Conservation (phyloP, 768 basidiomycete genomes). For the Mrakia gelida region DNA sequence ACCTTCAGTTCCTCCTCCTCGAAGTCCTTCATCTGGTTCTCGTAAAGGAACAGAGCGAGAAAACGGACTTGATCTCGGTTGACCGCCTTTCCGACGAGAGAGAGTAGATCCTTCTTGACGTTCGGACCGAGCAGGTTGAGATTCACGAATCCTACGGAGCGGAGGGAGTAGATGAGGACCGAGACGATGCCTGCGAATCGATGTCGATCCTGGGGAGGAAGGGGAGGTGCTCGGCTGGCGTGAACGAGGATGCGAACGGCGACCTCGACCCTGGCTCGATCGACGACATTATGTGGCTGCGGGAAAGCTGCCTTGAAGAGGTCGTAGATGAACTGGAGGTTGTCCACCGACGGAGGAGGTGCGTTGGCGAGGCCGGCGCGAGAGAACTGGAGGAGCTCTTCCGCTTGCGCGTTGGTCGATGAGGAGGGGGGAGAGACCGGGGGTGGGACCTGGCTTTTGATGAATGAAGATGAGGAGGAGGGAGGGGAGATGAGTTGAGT, state of each 20-base stretch:
- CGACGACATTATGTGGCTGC: not conserved
- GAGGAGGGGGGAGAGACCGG: not conserved
- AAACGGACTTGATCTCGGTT: not conserved
- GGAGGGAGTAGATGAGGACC: not conserved
- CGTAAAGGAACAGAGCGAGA: not conserved
- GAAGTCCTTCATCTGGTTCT: not conserved
- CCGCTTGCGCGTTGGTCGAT: not conserved
- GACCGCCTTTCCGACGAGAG: not conserved
- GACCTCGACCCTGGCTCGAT: not conserved
- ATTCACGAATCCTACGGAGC: not conserved
- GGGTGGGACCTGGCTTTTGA: not conserved
- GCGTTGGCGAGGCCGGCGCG: constrained; percentile 40
- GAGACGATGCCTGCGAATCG: not conserved
- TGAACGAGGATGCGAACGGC: not conserved
- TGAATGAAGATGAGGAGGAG: not conserved
- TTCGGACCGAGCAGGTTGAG: not conserved
- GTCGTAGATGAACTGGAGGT: not conserved
- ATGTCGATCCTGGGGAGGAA: not conserved
- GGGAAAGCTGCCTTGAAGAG: not conserved
- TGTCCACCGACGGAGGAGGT: constrained; percentile 8
- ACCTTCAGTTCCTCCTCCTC: not conserved
- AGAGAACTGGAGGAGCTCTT: constrained; percentile 1
- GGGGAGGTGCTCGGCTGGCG: not conserved
- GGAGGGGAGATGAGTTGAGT: not conserved
- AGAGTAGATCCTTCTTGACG: not conserved